Conservation (phyloP, 2,329 filamentous ascomycete genomes). For the Diplodia corticola region DNA sequence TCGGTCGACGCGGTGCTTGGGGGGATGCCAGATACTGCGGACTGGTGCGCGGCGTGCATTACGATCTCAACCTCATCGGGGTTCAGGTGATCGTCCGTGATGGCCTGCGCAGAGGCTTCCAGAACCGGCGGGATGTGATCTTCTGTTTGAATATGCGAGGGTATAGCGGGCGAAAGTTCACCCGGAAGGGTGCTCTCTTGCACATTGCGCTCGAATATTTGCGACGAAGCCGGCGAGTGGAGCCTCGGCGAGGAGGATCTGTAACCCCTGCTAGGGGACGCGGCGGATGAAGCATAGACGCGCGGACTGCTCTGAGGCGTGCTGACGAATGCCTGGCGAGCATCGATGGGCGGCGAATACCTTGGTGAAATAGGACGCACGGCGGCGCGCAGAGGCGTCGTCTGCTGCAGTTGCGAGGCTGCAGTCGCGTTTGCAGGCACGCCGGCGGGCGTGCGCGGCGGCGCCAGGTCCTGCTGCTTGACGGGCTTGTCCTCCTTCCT, state of each 20-base stretch:
- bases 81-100: constrained; percentile 81
- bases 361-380: constrained; percentile 29
- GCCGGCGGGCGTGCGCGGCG: constrained; percentile 8
- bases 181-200: constrained; percentile 69
- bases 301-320: constrained; percentile 40
- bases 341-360: constrained; percentile 28
- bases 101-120: constrained; percentile 86
- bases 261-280: constrained; percentile 66
- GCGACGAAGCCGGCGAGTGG: constrained; percentile 71
- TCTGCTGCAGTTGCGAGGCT: neutral
- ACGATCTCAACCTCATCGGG: constrained; percentile 92
- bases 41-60: constrained; percentile 80
- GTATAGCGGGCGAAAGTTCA: constrained; percentile 81
- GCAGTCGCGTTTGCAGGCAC: constrained; percentile 15
- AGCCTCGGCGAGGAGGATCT: constrained; percentile 71
- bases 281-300: constrained; percentile 34
- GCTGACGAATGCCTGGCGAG: constrained; percentile 30
- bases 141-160: constrained; percentile 89
- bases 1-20: constrained; percentile 26
- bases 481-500: constrained; percentile 22
- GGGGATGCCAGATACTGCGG: constrained; percentile 59
- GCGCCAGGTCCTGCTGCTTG: neutral
- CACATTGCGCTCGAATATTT: constrained; percentile 93
- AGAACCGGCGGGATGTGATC: constrained; percentile 90
- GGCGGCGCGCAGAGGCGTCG: neutral